Base-by-base conservation (phyloP, 139 green algal species). In the Tetradesmus lagerheimii region DNA sequence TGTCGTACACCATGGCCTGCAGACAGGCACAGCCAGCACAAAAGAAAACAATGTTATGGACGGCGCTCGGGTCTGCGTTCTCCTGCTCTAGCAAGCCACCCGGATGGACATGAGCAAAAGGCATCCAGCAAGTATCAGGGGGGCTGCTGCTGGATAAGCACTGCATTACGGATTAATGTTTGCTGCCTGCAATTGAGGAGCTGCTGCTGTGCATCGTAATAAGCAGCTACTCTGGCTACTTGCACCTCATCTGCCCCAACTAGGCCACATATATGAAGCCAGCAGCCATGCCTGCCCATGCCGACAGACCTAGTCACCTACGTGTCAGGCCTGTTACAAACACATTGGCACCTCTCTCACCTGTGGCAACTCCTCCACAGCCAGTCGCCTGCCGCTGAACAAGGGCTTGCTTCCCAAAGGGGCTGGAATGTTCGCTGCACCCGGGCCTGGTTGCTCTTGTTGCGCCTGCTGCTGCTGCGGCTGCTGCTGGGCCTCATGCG, bases 1-100 rank as follows among this genome's bases (percentile, higher is more conserved):
- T 31, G 53, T 92, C 90, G 80, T 92, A 92, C 66, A 90, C 39
- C 78, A 90, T 41, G 27, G 67, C 43, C 85, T 90, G 90, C 78
- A 75, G 4, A 29, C 57, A 83, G 11, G 15, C 53, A 80, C n/a
- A 35, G 45, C 2, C 78, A 84, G 38, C 78, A 84, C 43, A 31
- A 43, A 43, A 86, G 80, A 15, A 37, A 2, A 29, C 29, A 67
- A 29, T n/a, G n/a, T n/a, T n/a, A 45, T 11, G 18, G 1, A 31
- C 75, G 43, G 20, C 34, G 3, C 11, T 76, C 8, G 15, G 16
- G 4, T 29, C 29, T 37, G 66, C 66, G 1, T 37, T 11, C 4
- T 16, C 66, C 66, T 76, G 27, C 29, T 35, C 2, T 34, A 27
- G 5, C 37, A 27, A 53, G 20, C 35, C 76, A 82, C 35, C 9